These are phyloP conservation scores for Fimicolochytrium jonesii DNA, from an alignment of 192 early-diverging fungal species.

Conservation along the genomic window DNA sequence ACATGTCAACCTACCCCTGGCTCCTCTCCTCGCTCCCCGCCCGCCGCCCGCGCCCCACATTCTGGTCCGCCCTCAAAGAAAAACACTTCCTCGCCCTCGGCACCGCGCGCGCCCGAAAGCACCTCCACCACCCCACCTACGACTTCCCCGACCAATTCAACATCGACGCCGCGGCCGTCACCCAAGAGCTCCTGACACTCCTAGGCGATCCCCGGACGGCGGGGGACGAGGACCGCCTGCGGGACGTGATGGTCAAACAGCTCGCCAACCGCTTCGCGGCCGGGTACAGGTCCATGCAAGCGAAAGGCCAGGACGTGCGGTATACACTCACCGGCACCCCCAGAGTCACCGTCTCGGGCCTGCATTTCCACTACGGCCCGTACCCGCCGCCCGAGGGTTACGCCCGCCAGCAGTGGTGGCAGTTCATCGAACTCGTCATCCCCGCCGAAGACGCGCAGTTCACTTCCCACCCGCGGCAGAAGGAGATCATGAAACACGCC, in stretches of 20 bases:
- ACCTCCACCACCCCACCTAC: constrained; percentile 31
- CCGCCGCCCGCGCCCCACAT: constrained; percentile 17
- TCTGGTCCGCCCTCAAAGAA: constrained; percentile 29
- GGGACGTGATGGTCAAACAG: constrained; percentile 14
- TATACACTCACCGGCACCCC: constrained; percentile 7
- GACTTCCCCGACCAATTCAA: constrained; percentile 31
- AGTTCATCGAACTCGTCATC: constrained; percentile 32
- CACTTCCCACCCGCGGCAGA: constrained; percentile 29
- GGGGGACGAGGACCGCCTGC: constrained; percentile 6
- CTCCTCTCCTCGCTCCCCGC: constrained; percentile 18
- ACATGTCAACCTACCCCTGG: constrained; percentile 27
- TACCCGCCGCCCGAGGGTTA: constrained; percentile 37
- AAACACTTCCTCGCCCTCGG: constrained; percentile 35
- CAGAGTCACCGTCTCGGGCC: constrained; percentile 18
- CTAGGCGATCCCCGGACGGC: constrained; percentile 17
- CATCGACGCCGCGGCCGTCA: constrained; percentile 18
- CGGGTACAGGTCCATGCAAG: constrained; percentile 4
- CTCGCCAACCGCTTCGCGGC: constrained; percentile 27
- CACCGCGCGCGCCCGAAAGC: constrained; percentile 24
- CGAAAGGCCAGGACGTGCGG: background rate
- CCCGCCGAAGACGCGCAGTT: constrained; percentile 26
- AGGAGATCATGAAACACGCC: constrained; percentile 35
- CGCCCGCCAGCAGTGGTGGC: constrained; percentile 40
- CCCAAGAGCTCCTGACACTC: constrained; percentile 1
- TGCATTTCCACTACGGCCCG: constrained; percentile 45